phyloP scores from a whole-genome alignment of 129 eudicot genomes.

The Apium graveolens region DNA sequence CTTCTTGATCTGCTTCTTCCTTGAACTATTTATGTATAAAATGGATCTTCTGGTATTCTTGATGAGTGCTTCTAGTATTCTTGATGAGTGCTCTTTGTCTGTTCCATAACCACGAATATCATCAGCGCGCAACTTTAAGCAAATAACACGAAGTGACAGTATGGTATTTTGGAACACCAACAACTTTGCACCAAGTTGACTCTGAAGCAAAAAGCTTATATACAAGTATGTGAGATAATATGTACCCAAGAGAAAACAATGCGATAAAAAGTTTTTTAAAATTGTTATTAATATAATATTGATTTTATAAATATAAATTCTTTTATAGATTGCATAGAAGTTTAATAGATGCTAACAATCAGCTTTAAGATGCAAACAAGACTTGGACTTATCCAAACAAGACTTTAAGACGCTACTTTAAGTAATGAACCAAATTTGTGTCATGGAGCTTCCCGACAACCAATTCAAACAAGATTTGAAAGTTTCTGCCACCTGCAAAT shows the following conservation, averaged over 20 bases:
- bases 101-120: slow-evolving; percentile 93
- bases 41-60: slow-evolving; percentile 95
- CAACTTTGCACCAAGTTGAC: slow-evolving; percentile 96
- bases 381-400: too few relatives aligned
- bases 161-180: slow-evolving; percentile 80
- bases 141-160: slow-evolving; percentile 91
- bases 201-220: slow-evolving; percentile 26
- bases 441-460: slow-evolving; percentile 83
- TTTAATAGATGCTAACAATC: background rate
- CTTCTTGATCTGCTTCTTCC: too few relatives aligned
- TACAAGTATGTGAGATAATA: background rate
- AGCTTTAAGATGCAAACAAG: slow-evolving; percentile 1
- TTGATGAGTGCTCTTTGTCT: slow-evolving; percentile 78
- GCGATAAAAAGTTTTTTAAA: background rate
- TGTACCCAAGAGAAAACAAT: background rate
- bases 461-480: slow-evolving; percentile 80
- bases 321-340: background rate
- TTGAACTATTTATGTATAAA: too few relatives aligned
- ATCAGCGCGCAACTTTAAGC: slow-evolving; percentile 90
- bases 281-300: background rate
- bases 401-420: slow-evolving; percentile 77
- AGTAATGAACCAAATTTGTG: slow-evolving; percentile 94
- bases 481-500: slow-evolving; percentile 87
- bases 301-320: background rate
- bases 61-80: too few relatives aligned